Conservation (phyloP, 1,284 basidiomycete genomes). For the Entoloma clypeatum region DNA sequence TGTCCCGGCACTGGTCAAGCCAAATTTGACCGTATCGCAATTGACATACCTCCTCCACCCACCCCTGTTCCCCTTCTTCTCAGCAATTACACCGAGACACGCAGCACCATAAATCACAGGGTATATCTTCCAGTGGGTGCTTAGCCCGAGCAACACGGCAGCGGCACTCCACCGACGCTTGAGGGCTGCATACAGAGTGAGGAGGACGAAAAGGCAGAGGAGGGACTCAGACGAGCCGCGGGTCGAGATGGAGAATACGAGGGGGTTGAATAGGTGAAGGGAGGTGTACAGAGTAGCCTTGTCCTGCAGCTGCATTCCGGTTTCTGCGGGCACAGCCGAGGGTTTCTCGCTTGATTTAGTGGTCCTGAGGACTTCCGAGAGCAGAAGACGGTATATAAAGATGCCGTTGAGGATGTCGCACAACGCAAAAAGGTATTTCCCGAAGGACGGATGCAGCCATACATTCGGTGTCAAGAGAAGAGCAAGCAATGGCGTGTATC, state of each 20-base stretch:
- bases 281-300: slow-evolving; percentile 54
- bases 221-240: slow-evolving; percentile 93
- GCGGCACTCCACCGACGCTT: slow-evolving; percentile 54
- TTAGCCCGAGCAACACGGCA: slow-evolving; percentile 72
- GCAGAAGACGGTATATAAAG: slow-evolving; percentile 70
- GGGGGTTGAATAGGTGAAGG: slow-evolving; percentile 83
- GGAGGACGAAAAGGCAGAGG: slow-evolving; percentile 77
- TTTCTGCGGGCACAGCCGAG: neutral
- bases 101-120: slow-evolving; percentile 87
- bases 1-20: slow-evolving; percentile 59
- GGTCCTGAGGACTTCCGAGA: slow-evolving; percentile 41
- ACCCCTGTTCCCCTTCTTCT: slow-evolving; percentile 13
- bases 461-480: slow-evolving; percentile 79
- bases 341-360: slow-evolving; percentile 1
- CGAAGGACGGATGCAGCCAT: slow-evolving; percentile 76
- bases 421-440: slow-evolving; percentile 87
- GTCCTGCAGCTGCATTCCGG: slow-evolving; percentile 15
- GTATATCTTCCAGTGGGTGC: slow-evolving; percentile 94
- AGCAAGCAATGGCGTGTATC: slow-evolving; percentile 94
- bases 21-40: slow-evolving; percentile 62
- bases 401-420: slow-evolving; percentile 82
- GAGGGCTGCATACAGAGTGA: slow-evolving; percentile 62
- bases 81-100: slow-evolving; percentile 65
- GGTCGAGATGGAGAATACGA: slow-evolving; percentile 95
- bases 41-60: slow-evolving; percentile 43